Percentiles rank a stretch among this genome's conserved stretches.
These are phyloP conservation scores for Stachybotrys echinatus DNA, from an alignment of 2,329 filamentous ascomycete genomes.

Conservation along the genomic window DNA sequence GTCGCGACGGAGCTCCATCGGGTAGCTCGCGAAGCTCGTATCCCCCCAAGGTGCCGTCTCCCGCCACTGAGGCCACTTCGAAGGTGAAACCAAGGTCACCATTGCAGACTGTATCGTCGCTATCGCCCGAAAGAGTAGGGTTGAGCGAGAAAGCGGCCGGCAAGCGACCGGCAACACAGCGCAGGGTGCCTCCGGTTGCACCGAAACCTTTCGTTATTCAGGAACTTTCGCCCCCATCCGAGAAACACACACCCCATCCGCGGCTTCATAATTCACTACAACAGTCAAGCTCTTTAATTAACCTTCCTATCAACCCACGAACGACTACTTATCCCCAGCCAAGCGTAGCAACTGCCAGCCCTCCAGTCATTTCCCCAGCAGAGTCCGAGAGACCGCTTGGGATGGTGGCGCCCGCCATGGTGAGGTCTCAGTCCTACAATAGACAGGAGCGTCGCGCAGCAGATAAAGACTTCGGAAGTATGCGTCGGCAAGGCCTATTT, in stretches of 20 bases:
- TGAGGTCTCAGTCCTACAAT: constrained; percentile 25
- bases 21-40: constrained; percentile 15
- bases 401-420: constrained; percentile 15
- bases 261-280: constrained; percentile 10
- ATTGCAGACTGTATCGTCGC: neutral
- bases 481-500: constrained; percentile 20
- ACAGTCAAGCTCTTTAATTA: constrained; percentile 17
- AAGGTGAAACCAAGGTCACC: constrained; percentile 1
- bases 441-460: constrained; percentile 15
- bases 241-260: too few relatives aligned
- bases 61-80: constrained; percentile 19
- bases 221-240: neutral
- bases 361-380: constrained; percentile 5
- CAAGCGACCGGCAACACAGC: constrained; percentile 34
- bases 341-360: neutral
- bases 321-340: neutral
- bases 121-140: neutral
- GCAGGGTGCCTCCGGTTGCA: constrained; percentile 9
- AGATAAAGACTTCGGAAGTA: constrained; percentile 9
- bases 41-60: constrained; percentile 16
- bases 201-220: constrained; percentile 2
- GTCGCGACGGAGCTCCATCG: constrained; percentile 22
- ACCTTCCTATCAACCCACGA: constrained; percentile 11
- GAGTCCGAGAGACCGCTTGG: constrained; percentile 11
- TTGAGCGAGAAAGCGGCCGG: constrained; percentile 42